phyloP scores from a whole-genome alignment of 1,284 basidiomycete species.

The Mycena sp. region DNA sequence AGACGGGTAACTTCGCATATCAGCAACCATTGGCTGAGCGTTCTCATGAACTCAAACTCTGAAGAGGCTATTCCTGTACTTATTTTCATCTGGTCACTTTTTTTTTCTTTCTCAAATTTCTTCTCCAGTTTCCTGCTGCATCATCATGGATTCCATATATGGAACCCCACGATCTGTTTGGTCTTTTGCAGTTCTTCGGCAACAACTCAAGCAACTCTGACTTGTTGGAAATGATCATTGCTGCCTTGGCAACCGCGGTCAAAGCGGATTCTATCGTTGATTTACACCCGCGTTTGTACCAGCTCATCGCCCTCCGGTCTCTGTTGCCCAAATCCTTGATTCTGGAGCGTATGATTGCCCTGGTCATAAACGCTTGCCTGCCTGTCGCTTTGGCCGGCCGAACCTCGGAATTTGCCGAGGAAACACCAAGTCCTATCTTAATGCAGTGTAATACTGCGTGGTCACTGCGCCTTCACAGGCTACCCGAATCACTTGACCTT shows the following conservation, averaged over 20 bases:
- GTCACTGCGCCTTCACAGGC: slow-evolving; percentile 35
- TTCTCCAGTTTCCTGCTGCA: slow-evolving; percentile 5
- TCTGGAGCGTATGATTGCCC: slow-evolving; percentile 60
- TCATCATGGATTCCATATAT: slow-evolving; percentile 37
- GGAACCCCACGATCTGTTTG: slow-evolving; percentile 45
- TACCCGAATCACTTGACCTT: slow-evolving; percentile 38
- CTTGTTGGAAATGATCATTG: slow-evolving; percentile 45
- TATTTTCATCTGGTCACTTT: background rate
- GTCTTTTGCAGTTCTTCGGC: slow-evolving; percentile 47
- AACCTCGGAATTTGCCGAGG: slow-evolving; percentile 26
- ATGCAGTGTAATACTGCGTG: slow-evolving; percentile 30
- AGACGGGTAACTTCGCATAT: slow-evolving; percentile 43
- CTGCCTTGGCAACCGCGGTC: slow-evolving; percentile 39
- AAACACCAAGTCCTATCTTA: slow-evolving; percentile 14
- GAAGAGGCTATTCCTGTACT: background rate
- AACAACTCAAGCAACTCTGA: slow-evolving; percentile 20
- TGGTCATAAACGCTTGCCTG: slow-evolving; percentile 49
- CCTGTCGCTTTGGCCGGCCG: slow-evolving; percentile 55
- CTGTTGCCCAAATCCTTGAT: slow-evolving; percentile 46
- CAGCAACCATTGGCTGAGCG: slow-evolving; percentile 45
- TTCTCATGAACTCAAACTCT: slow-evolving; percentile 23
- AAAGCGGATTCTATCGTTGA: slow-evolving; percentile 35
- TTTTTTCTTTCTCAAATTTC: background rate
- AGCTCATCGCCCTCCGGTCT: slow-evolving; percentile 46
- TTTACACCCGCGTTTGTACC: slow-evolving; percentile 40